A percentile compares a stretch with the other conserved stretches of the same genome.
These are phyloP conservation scores for Echites panduratus DNA, from an alignment of 257 asterid genomes.

Conservation along the genomic window DNA sequence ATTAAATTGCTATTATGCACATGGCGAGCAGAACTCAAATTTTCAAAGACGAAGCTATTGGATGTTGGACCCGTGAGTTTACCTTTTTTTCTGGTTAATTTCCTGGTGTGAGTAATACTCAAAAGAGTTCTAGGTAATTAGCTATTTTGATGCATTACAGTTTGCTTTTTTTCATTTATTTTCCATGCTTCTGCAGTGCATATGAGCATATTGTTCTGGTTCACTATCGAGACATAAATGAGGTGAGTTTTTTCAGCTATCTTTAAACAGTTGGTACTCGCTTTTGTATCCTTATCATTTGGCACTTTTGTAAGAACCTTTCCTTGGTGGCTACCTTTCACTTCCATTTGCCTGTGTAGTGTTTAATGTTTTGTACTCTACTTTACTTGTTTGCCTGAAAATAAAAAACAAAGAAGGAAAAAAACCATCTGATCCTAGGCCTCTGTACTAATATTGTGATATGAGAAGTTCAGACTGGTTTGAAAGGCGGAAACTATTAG, in stretches of 20 bases:
- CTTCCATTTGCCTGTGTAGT: not conserved
- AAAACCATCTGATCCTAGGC: too few species aligned
- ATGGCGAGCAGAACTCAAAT: constrained; percentile 70
- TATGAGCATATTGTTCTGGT: constrained; percentile 93
- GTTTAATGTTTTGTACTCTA: not conserved
- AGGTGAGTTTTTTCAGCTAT: constrained; percentile 48
- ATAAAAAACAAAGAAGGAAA: too few species aligned
- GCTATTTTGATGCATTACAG: not conserved
- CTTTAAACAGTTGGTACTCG: not conserved
- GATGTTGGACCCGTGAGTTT: constrained; percentile 91
- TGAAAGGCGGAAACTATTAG: not conserved
- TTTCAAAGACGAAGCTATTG: constrained; percentile 97
- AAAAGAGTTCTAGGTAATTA: not conserved
- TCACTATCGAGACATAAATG: constrained; percentile 82
- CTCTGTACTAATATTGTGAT: not conserved
- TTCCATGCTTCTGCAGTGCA: constrained; percentile 51
- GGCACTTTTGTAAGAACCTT: not conserved
- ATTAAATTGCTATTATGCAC: constrained; percentile 91
- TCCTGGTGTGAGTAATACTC: constrained; percentile 7
- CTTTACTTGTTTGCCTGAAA: constrained; percentile 2
- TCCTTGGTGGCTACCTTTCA: not conserved
- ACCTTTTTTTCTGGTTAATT: not conserved
- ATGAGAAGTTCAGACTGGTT: not conserved
- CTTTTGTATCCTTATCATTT: not conserved
- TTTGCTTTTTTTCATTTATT: not conserved